Evolutionary conservation across 2,329 filamentous ascomycete genomes (phyloP), one percentile per base, ranked within the genome.

Genomic region (Metarhizium sp.): DNA sequence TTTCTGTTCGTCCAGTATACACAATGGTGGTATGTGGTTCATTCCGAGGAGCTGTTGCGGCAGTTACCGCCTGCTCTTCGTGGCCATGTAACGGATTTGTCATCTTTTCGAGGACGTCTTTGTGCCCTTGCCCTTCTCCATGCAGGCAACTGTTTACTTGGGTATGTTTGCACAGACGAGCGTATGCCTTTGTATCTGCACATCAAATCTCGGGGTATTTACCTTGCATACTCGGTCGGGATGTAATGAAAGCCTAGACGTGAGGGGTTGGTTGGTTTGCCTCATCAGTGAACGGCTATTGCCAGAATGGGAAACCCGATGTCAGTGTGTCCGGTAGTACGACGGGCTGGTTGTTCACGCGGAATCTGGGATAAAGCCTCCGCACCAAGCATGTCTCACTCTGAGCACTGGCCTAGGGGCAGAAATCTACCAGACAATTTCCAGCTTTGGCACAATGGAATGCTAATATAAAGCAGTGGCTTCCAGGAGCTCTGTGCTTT

Each of bases 91-190:
- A 16, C 10, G 38, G 13, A 13, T 16, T 14, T 16, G 13, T 40
- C 38, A 11, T 40, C 11, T 40, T 16, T 11, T 40, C 38, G 14
- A 40, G 38, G 38, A 16, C 38, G 11, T 40, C 25, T 25, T 25
- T 25, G 25, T 25, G 11, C 13, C 38, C 7, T 11, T 14, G 38
- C 38, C 14, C 13, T 40, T 11, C 13, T 25, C 57, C 57, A 53
- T 59, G 65, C 38, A 57, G 52, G 16, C 58, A 25, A 8, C 32
- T 11, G 10, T 34, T 34, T 34, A 11, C 32, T 8, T 34, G 32
- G 32, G 32, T 34, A 6, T 34, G 32, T 34, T 34, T 11, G 32
- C 32, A 34, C 32, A 34, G 32, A 34, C 32, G 32, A 34, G 32
- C 32, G 32, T 11, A 11, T 7, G 32, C 5, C 7, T 25, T 29